Evolutionary conservation across 768 basidiomycete species (phyloP), one percentile per base, ranked within the genome.

Genomic region (Boletus fagicola): DNA sequence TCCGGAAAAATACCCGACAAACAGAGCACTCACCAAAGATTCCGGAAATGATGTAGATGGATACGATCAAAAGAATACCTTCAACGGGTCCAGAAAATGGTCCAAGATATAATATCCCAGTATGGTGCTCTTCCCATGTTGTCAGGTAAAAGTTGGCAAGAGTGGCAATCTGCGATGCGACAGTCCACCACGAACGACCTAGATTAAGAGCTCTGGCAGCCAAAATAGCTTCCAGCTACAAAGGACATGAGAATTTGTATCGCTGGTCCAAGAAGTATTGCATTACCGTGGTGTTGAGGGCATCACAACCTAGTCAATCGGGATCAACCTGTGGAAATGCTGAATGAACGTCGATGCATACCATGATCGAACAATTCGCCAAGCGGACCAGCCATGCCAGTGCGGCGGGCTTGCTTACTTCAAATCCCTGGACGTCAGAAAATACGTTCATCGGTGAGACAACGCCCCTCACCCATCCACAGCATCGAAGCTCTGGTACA

Each of bases 341-440:
- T 33, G 5, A 26, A 13, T 13, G 26, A 42, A 51, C 3, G 18
- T 31, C 11, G 36, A 30, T 18, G 65, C 78, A 49, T 63, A 88
- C 94, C 96, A 73, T 98, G 97, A 69, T 99, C 97, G 71, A 99
- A 99, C 86, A 98, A 88, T 72, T 99, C 92, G 18, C 97, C 97
- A 33, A 98, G 76, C 26, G 96, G 96, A 5, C 97, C 92, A n/a
- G 94, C 90, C 92, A 97, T 98, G 1, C 94, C 94, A 1, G 94
- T 96, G 50, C 96, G 77, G 60, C 97, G 78, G 22, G 97, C 97
- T 74, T 99, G 97, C 72, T 98, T 98, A 16, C 96, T 93, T 62
- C 3, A 47, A 44, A 24, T 30, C 6, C 3, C 2, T 20, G 28
- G 10, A 50, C 1, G 13, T 65, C 44, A 61, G 39, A 53, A 35